Evolutionary conservation across 306 rosid species (phyloP), one percentile per base, ranked within the genome.

Genomic region (Acacia acuminata): DNA sequence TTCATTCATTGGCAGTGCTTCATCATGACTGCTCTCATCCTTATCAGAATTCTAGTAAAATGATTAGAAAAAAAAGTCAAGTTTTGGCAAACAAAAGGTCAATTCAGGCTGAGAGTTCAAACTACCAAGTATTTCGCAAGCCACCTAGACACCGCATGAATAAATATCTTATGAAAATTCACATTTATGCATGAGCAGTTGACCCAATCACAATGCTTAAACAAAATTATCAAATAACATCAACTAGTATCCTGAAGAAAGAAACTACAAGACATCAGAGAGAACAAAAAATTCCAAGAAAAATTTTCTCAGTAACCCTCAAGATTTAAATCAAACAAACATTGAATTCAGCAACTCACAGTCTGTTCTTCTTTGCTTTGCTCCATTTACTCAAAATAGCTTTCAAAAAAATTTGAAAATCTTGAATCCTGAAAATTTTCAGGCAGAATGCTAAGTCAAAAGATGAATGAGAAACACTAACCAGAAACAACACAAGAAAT

Each of bases 31-130:
- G 60, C 77, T 84, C 80, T 84, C 95, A 19, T 90, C 92, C 79
- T 86, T 93, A 76, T 93, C 97, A 20, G 89, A 87, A 85, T 75
- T 79, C 98, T 96, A 89, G 44, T 71, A 83, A 50, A 50, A 69
- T 56, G 69, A 73, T 11, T 8, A 24, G 48, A 34, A 51, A 47
- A 47, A 60, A 30, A n/a, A 30, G 73, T 73, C 75, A 67, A 48
- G 73, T 78, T 69, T 63, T n/a, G 69, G 50, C 16, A 2, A 82
- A 73, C 67, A 72, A 8, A 40, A 72, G 76, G 22, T 51, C 82
- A 45, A 66, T 17, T 79, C 40, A 38, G 47, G 42, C 53, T 47
- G 56, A 74, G 78, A 75, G 42, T 50, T 84, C 43, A 68, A 75
- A 75, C 36, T 61, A 61, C 67, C 17, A 61, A 11, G 42, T 80